These are phyloP conservation scores for Alternaria panax DNA, from an alignment of 2,329 filamentous ascomycete genomes.

Conservation along the genomic window DNA sequence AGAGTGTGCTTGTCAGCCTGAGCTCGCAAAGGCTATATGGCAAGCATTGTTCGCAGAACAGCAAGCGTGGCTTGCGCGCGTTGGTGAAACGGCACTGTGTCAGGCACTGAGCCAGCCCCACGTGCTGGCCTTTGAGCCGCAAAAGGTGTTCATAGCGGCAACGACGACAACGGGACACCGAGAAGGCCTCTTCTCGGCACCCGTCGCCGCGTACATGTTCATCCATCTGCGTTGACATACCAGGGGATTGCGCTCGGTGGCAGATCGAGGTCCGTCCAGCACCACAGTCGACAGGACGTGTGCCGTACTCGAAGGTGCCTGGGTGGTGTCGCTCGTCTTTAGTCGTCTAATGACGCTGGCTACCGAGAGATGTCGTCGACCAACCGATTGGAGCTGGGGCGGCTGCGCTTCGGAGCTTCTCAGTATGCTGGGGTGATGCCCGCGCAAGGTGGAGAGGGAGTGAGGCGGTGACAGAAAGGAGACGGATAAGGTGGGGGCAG, in stretches of 20 bases:
- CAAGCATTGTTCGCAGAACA: slow-evolving; percentile 27
- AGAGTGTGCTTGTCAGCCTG: slow-evolving; percentile 31
- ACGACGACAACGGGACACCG: slow-evolving; percentile 1
- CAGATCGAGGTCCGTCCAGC: neutral
- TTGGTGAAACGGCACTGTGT: slow-evolving; percentile 39
- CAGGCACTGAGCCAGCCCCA: slow-evolving; percentile 34
- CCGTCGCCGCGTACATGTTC: slow-evolving; percentile 3
- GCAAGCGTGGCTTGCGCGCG: slow-evolving; percentile 27
- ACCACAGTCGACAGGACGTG: neutral
- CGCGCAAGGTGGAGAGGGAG: slow-evolving; percentile 16
- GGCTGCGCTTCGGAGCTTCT: slow-evolving; percentile 6
- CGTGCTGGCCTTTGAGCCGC: slow-evolving; percentile 30
- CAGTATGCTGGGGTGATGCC: slow-evolving; percentile 7
- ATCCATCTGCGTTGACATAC: slow-evolving; percentile 14
- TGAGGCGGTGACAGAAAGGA: slow-evolving; percentile 23
- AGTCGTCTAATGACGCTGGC: slow-evolving; percentile 4
- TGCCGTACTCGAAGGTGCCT: neutral
- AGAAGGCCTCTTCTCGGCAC: slow-evolving; percentile 2
- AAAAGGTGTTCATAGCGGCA: slow-evolving; percentile 10
- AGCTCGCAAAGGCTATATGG: slow-evolving; percentile 16
- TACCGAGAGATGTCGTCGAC: neutral
- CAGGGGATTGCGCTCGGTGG: slow-evolving; percentile 9
- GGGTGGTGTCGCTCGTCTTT: slow-evolving; percentile 1
- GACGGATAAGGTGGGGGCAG: slow-evolving; percentile 20
- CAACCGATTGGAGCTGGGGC: slow-evolving; percentile 3